Conservation (phyloP, 2,329 filamentous ascomycete genomes). For the Penicillium sclerotigenum region DNA sequence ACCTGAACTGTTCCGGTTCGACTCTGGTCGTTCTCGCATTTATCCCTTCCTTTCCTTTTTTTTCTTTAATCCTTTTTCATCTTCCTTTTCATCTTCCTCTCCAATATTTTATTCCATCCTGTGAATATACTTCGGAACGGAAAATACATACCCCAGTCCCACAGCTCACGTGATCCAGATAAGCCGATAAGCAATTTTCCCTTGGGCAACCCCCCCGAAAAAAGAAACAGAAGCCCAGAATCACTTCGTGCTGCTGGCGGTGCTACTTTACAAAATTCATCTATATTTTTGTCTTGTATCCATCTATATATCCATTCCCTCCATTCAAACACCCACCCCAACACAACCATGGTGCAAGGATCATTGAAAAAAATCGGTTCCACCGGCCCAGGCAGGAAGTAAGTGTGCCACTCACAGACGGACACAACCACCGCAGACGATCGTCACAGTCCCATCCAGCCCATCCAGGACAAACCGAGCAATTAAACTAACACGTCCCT, state of each 20-base stretch:
- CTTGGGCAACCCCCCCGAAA: constrained; percentile 7
- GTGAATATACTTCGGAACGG: constrained; percentile 10
- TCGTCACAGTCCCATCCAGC: neutral
- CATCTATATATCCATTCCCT: neutral
- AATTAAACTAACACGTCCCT: neutral
- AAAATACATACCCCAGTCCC: neutral
- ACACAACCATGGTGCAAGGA: constrained; percentile 47
- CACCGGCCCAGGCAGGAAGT: constrained; percentile 40
- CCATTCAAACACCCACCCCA: neutral
- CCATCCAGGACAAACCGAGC: neutral
- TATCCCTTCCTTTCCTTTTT: too few relatives aligned
- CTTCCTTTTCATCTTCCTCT: too few relatives aligned
- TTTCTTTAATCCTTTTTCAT: too few relatives aligned
- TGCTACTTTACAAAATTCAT: constrained; percentile 4
- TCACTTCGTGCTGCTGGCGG: constrained; percentile 21
- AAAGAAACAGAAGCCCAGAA: constrained; percentile 1
- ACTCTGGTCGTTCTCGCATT: neutral
- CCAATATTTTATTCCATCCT: neutral
- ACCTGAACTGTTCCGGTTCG: neutral
- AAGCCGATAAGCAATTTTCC: constrained; percentile 13
- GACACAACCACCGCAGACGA: neutral
- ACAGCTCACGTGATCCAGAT: constrained; percentile 2
- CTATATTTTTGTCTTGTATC: neutral
- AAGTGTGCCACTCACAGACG: neutral
- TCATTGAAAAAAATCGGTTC: constrained; percentile 44